These are phyloP conservation scores for Tricholoma sp. DNA, from an alignment of 768 basidiomycete genomes.

Conservation along the genomic window DNA sequence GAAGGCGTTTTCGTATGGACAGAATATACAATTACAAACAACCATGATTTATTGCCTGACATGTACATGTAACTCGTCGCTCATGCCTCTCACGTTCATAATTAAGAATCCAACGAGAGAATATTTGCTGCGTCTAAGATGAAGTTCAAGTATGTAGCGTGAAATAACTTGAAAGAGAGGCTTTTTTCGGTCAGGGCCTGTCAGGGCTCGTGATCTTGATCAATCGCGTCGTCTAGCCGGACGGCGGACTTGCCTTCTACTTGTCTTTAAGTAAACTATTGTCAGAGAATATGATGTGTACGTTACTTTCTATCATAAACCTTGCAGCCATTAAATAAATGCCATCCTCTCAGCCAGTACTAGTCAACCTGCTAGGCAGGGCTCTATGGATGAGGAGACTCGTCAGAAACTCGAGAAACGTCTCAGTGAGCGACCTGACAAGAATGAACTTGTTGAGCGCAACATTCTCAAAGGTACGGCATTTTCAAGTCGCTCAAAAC, in stretches of 20 bases:
- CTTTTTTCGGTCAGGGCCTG: too few relatives aligned
- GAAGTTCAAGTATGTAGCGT: too few relatives aligned
- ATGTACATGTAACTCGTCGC: too few relatives aligned
- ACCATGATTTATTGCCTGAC: too few relatives aligned
- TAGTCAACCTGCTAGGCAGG: conserved; percentile 5
- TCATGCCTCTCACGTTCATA: too few relatives aligned
- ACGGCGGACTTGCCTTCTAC: neutral
- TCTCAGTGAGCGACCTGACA: conserved; percentile 50
- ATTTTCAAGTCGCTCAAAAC: neutral
- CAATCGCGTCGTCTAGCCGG: too few relatives aligned
- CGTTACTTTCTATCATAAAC: neutral
- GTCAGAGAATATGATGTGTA: neutral
- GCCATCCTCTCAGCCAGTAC: neutral
- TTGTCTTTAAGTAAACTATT: neutral
- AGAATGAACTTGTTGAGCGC: conserved; percentile 56
- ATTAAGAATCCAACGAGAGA: too few relatives aligned
- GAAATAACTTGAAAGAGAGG: neutral
- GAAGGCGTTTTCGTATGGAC: neutral
- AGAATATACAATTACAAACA: neutral
- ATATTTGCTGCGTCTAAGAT: too few relatives aligned
- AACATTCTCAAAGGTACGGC: conserved; percentile 62
- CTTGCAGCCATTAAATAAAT: neutral
- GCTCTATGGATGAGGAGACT: conserved; percentile 22
- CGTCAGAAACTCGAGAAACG: conserved; percentile 46
- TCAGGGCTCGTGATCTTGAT: too few relatives aligned